A percentile compares a stretch with the other conserved stretches of the same genome.
phyloP scores from a whole-genome alignment of 1,284 basidiomycete genomes.

The Ganoderma boninense region DNA sequence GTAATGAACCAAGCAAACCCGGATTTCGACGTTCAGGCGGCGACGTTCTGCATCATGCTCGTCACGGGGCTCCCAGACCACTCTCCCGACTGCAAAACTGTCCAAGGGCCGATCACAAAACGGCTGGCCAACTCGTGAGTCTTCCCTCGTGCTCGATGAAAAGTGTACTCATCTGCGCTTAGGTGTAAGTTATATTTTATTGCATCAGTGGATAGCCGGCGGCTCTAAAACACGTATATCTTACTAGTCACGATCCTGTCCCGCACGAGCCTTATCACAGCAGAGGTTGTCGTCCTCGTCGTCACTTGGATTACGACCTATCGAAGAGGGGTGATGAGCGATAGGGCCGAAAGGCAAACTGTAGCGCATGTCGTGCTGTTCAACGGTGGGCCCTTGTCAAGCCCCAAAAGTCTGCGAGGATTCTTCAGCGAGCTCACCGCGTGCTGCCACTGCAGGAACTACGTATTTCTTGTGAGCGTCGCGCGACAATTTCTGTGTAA shows the following conservation, averaged over 20 bases:
- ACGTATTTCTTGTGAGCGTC: slow-evolving; percentile 11
- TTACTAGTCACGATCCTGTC: slow-evolving; percentile 14
- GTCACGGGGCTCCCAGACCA: background rate
- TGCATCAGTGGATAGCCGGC: too few relatives aligned
- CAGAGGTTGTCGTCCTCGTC: slow-evolving; percentile 10
- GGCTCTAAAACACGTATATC: background rate
- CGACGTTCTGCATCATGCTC: background rate
- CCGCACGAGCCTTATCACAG: slow-evolving; percentile 10
- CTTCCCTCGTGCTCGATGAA: background rate
- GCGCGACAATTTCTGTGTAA: too few relatives aligned
- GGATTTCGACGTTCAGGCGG: background rate
- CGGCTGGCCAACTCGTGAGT: background rate
- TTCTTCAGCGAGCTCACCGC: background rate
- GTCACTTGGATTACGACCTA: slow-evolving; percentile 5
- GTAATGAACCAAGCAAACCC: too few relatives aligned
- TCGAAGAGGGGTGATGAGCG: background rate
- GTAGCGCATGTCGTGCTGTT: background rate
- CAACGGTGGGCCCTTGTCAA: background rate
- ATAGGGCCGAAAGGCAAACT: background rate
- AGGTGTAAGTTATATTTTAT: background rate
- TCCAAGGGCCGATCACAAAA: background rate
- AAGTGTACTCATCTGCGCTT: background rate
- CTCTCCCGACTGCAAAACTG: background rate
- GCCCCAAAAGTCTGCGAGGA: background rate
- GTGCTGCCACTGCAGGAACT: background rate